Conservation (phyloP, 129 eudicot genomes). For the Centrapalus pauciflorus region DNA sequence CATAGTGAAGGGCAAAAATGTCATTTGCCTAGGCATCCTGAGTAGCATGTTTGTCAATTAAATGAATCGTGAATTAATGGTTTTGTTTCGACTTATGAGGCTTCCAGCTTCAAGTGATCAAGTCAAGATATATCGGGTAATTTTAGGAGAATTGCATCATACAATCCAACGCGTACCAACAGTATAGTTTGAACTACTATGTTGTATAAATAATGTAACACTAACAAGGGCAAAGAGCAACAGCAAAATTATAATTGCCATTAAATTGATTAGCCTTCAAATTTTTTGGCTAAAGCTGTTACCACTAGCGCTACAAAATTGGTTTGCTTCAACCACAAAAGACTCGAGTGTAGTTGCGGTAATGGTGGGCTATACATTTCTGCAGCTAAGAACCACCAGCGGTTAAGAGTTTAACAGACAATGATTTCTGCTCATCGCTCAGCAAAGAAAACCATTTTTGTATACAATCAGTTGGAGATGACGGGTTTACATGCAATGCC, state of each 20-base stretch:
- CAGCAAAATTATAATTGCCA: neutral
- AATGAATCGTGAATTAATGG: neutral
- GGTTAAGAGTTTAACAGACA: constrained; percentile 27
- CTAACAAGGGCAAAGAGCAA: neutral
- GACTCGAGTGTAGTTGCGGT: neutral
- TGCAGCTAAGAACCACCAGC: constrained; percentile 18
- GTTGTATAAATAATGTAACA: neutral
- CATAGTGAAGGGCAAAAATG: neutral
- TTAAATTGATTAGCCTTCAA: constrained; percentile 2
- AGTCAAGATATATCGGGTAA: too few relatives aligned
- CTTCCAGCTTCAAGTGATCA: too few relatives aligned
- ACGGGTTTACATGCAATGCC: constrained; percentile 7
- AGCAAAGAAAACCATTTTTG: constrained; percentile 52
- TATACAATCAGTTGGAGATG: constrained; percentile 33
- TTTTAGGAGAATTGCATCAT: neutral
- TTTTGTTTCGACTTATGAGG: too few relatives aligned
- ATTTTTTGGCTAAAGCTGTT: constrained; percentile 9
- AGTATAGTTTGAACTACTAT: neutral
- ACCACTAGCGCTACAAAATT: constrained; percentile 27
- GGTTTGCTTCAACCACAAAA: constrained; percentile 12
- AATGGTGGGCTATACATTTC: constrained; percentile 2
- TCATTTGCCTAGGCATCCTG: neutral
- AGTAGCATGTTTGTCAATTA: neutral
- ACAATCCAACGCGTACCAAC: neutral
- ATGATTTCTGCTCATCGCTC: constrained; percentile 47